phyloP scores from a whole-genome alignment of 352 stramenopile genomes.

The Phytophthora pisi region DNA sequence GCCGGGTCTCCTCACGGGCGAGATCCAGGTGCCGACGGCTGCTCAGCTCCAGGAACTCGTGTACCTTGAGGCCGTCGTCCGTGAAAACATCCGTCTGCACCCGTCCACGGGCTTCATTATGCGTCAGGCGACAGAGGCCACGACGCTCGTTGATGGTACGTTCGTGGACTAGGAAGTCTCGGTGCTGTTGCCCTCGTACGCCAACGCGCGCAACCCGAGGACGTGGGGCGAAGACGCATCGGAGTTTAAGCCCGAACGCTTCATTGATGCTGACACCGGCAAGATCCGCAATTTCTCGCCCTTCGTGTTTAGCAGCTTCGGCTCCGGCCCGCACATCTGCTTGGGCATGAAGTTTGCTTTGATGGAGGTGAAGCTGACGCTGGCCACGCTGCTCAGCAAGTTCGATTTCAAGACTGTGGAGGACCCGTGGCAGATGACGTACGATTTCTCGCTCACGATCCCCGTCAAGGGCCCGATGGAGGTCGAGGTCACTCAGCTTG shows the following conservation, averaged over 20 bases:
- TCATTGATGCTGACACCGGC: background rate
- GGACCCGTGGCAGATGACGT: constrained; percentile 42
- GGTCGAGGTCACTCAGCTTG: background rate
- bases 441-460: constrained; percentile 42
- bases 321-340: constrained; percentile 50
- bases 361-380: constrained; percentile 57
- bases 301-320: constrained; percentile 32
- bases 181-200: constrained; percentile 4
- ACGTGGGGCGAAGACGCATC: background rate
- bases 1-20: constrained; percentile 16
- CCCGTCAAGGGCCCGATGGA: background rate
- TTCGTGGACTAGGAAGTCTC: constrained; percentile 26
- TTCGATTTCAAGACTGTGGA: constrained; percentile 46
- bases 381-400: constrained; percentile 46
- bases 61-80: constrained; percentile 57
- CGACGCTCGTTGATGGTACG: constrained; percentile 52
- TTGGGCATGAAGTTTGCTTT: constrained; percentile 50
- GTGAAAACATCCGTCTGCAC: constrained; percentile 61
- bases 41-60: constrained; percentile 47
- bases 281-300: background rate
- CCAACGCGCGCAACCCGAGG: constrained; percentile 1
- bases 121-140: constrained; percentile 39
- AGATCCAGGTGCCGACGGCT: constrained; percentile 27
- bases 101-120: constrained; percentile 51
- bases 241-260: background rate